These are phyloP conservation scores for Pseudognaphalium luteoalbum DNA, from an alignment of 129 eudicot genomes.

Conservation along the genomic window DNA sequence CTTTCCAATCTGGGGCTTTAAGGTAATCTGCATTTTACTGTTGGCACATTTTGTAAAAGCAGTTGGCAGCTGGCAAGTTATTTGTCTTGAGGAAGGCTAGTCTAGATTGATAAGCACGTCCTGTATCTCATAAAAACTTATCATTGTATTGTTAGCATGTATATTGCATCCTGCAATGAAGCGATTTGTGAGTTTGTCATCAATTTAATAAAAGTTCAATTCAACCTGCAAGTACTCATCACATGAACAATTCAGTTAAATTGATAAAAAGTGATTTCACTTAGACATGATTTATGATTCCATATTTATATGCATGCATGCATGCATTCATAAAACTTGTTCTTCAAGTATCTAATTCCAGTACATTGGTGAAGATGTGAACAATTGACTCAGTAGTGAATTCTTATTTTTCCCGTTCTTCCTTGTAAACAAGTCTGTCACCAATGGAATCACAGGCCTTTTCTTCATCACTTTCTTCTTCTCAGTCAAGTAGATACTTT, in stretches of 20 bases:
- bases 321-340: not conserved
- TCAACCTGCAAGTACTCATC: not conserved
- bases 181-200: not conserved
- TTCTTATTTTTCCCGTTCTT: slow-evolving; percentile 46
- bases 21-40: slow-evolving; percentile 24
- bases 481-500: slow-evolving; percentile 33
- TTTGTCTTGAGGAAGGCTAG: not conserved
- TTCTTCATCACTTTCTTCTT: slow-evolving; percentile 48
- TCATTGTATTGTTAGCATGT: not conserved
- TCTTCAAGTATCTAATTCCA: slow-evolving; percentile 26
- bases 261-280: slow-evolving; percentile 18
- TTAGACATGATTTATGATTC: slow-evolving; percentile 16
- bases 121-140: not conserved
- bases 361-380: slow-evolving; percentile 37
- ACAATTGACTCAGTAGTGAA: slow-evolving; percentile 38
- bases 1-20: slow-evolving; percentile 65
- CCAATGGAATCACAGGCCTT: slow-evolving; percentile 79
- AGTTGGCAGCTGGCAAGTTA: slow-evolving; percentile 4
- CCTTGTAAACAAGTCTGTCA: slow-evolving; percentile 66
- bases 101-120: not conserved
- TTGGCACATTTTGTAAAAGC: slow-evolving; percentile 18
- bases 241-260: not conserved
- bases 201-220: not conserved
- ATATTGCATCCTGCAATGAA: slow-evolving; percentile 6
- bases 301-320: slow-evolving; percentile 23